Evolutionary conservation across 495 filamentous ascomycete species (phyloP).

Genomic region (Penicillium taxi): DNA sequence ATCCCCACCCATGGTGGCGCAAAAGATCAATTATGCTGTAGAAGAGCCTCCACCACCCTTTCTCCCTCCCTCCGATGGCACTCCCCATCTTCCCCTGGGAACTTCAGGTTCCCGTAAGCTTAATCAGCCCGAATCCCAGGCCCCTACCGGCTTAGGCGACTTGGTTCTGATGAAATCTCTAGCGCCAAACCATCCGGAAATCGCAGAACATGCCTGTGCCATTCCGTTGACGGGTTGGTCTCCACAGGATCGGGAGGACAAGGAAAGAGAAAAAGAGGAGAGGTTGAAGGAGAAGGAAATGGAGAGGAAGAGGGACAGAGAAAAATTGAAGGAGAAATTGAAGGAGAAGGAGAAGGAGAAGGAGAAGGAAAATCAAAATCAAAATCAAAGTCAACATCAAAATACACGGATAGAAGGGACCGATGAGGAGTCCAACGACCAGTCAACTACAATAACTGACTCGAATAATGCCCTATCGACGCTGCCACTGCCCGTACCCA

Average conservation of each 20-base stretch:
- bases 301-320: not conserved
- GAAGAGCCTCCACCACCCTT: constrained; percentile 28
- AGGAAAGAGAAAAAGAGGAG: constrained; percentile 6
- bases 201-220: constrained; percentile 25
- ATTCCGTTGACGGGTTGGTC: constrained; percentile 13
- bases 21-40: constrained; percentile 16
- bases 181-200: constrained; percentile 39
- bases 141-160: constrained; percentile 31
- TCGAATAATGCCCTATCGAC: not conserved
- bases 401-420: no score
- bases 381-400: no score
- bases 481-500: constrained; percentile 5
- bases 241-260: constrained; percentile 5
- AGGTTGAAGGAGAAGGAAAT: no score
- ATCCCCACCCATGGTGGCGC: constrained; percentile 23
- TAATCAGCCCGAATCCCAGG: constrained; percentile 26
- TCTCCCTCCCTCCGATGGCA: constrained; percentile 8
- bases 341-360: not conserved
- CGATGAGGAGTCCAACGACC: no score
- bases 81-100: constrained; percentile 13
- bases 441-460: no score
- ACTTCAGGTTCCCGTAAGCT: constrained; percentile 32
- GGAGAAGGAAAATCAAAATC: no score
- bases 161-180: constrained; percentile 42
- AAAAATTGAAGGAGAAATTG: not conserved